Base-by-base conservation (phyloP, 352 stramenopile genomes). In the Globisporangium takayamanum region DNA sequence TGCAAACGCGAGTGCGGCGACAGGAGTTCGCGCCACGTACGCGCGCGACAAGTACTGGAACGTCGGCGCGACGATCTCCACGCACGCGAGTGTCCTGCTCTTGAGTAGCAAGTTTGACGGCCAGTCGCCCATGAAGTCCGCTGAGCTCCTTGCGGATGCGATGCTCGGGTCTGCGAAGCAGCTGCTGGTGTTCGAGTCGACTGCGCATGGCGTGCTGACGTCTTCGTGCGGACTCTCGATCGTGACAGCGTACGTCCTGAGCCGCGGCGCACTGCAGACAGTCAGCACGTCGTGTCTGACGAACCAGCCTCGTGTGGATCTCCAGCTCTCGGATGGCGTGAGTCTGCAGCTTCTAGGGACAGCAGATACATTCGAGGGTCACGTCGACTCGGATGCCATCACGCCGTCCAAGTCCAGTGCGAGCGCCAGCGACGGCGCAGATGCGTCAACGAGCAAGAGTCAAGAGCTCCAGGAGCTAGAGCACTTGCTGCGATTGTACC, bases 31-130 rank as follows among this genome's bases (percentile, higher is more conserved):
- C 16, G 61, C 61, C 25, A 61, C 18, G 10, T 76, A 76, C 44
- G 45, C 64, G 5, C 66, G 53, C 30, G 66, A 76, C 45, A 14
- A 62, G 48, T 72, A 63, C 57, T 74, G 66, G 63, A 74, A 72
- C 60, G 45, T 52, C 6, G 64, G 53, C 1, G 63, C 63, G 28
- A 53, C 44, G 14, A 51, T 74, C 22, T 63, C 69, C 26, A 26
- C 56, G 3, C 39, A 57, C 12, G 57, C 63, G 7, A 65, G 44
- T 41, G 60, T 63, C 5, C 16, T 76, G 49, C 42, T 74, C 5
- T n/a, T 74, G 30, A 59, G n/a, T 20, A 53, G 60, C 7, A 56
- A 33, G 0, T 30, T 74, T 2, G 64, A 74, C 22, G 25, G 50
- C 6, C 59, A 64, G 18, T 56, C 59, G 2, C 42, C 53, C 3